phyloP scores from a whole-genome alignment of 1,284 basidiomycete genomes.

The Phellopilus nigrolimitatus region DNA sequence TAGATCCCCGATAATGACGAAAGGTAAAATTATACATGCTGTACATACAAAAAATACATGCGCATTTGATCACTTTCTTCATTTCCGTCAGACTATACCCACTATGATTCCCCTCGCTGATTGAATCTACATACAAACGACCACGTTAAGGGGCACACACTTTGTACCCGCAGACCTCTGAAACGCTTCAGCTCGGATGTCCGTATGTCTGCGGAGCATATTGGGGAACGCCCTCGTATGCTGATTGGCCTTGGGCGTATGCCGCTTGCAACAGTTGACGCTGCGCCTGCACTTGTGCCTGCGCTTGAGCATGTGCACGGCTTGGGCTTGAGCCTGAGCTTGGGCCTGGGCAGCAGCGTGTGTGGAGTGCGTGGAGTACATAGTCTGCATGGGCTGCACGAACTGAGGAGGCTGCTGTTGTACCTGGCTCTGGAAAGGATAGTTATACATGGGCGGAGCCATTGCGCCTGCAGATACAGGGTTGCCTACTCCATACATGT shows the following conservation, averaged over 20 bases:
- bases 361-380: slow-evolving; percentile 30
- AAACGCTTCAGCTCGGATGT: slow-evolving; percentile 11
- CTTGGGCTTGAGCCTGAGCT: slow-evolving; percentile 32
- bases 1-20: background rate
- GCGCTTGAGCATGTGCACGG: slow-evolving; percentile 31
- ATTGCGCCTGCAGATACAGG: slow-evolving; percentile 49
- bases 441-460: slow-evolving; percentile 65
- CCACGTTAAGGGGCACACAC: background rate
- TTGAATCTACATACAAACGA: background rate
- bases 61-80: background rate
- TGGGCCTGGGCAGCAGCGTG: slow-evolving; percentile 36
- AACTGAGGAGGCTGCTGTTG: slow-evolving; percentile 38
- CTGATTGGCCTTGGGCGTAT: slow-evolving; percentile 12
- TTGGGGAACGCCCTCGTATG: slow-evolving; percentile 16
- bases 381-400: slow-evolving; percentile 36
- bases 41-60: background rate
- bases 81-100: background rate
- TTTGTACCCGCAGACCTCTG: background rate
- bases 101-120: background rate
- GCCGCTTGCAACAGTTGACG: slow-evolving; percentile 14
- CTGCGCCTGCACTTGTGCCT: slow-evolving; percentile 24
- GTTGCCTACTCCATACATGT: slow-evolving; percentile 36
- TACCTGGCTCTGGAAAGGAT: slow-evolving; percentile 47
- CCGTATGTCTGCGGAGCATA: slow-evolving; percentile 18
- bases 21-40: background rate